Conservation (phyloP, 2,329 filamentous ascomycete species). For the Alternaria triticina region DNA sequence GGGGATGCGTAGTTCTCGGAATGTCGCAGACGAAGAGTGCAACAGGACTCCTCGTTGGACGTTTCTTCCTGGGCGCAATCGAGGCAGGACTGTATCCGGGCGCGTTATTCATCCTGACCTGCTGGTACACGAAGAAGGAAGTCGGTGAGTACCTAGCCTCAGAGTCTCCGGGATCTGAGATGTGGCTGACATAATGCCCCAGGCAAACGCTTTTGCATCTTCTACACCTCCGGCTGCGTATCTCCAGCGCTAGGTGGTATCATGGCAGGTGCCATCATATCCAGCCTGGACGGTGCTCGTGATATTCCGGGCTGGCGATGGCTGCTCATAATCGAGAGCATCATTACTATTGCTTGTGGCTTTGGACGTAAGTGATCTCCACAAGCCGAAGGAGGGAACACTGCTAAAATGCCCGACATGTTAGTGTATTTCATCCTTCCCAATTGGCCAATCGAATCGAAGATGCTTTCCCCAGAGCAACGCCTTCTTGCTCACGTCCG, state of each 20-base stretch:
- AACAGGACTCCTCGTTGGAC: not conserved
- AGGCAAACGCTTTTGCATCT: conserved; percentile 12
- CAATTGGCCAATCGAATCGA: not conserved
- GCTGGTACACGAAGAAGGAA: not conserved
- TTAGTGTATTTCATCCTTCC: conserved; percentile 5
- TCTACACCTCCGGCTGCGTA: conserved; percentile 7
- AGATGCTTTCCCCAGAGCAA: not conserved
- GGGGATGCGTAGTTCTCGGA: not conserved
- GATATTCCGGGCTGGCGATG: conserved; percentile 7
- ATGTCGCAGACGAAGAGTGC: not conserved
- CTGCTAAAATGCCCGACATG: too few species aligned
- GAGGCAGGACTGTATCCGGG: not conserved
- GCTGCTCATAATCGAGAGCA: not conserved
- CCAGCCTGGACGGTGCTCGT: conserved; percentile 3
- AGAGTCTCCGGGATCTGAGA: not conserved
- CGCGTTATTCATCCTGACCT: not conserved
- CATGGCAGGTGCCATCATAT: conserved; percentile 5
- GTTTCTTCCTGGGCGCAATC: not conserved
- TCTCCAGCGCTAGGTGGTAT: conserved; percentile 6
- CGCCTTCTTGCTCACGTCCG: conserved; percentile 6
- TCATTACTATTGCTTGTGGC: conserved; percentile 2
- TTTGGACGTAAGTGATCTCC: not conserved
- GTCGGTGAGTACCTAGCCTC: not conserved
- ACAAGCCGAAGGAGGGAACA: not conserved
- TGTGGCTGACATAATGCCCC: not conserved